Percentiles rank a stretch among this genome's conserved stretches.
These are phyloP conservation scores for Solanum stenotomum DNA, from an alignment of 257 asterid genomes.

Conservation along the genomic window DNA sequence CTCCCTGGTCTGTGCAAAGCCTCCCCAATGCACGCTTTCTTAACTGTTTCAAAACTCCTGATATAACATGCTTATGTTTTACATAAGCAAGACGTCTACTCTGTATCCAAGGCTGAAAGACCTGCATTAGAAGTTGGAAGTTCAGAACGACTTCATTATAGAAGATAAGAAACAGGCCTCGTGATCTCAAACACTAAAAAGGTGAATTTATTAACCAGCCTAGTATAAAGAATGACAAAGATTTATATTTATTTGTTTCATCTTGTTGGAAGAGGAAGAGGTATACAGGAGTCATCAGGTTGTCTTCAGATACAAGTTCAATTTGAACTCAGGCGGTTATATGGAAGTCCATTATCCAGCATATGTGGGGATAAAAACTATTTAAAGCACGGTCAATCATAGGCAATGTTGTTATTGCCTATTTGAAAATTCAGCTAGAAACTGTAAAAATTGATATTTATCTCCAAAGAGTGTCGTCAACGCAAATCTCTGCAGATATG, in stretches of 20 bases:
- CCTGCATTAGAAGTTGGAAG: slow-evolving; percentile 27
- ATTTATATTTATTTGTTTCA: not conserved
- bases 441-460: not conserved
- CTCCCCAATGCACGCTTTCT: slow-evolving; percentile 62
- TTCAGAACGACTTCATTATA: not conserved
- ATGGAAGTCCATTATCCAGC: not conserved
- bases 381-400: not conserved
- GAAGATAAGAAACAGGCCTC: not conserved
- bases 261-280: not conserved
- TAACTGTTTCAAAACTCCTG: slow-evolving; percentile 66
- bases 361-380: not conserved
- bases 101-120: slow-evolving; percentile 85
- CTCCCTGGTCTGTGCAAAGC: slow-evolving; percentile 58
- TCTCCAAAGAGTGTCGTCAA: not conserved
- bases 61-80: slow-evolving; percentile 72
- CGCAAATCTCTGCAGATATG: not conserved
- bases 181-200: not conserved
- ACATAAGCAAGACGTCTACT: slow-evolving; percentile 59
- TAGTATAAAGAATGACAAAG: not conserved
- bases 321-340: not conserved
- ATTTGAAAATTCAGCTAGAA: not conserved
- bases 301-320: not conserved
- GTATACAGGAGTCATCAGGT: not conserved
- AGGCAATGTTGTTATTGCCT: not conserved
- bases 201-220: not conserved